These are phyloP conservation scores for Parathielavia appendiculata DNA, from an alignment of 495 filamentous ascomycete genomes.

Conservation along the genomic window DNA sequence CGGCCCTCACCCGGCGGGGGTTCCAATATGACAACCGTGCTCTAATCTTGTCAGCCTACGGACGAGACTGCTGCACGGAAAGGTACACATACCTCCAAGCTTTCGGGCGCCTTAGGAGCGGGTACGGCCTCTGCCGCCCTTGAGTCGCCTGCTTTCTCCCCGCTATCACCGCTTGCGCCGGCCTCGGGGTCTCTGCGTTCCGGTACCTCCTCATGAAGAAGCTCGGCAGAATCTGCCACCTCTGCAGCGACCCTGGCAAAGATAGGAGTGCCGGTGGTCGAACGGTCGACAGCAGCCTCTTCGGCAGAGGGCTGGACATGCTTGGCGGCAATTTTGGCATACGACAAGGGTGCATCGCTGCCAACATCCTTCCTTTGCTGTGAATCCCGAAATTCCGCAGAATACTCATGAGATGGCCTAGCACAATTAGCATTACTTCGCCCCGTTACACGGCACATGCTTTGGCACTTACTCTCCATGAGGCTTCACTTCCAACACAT, in stretches of 20 bases:
- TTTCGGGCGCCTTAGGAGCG: slow-evolving; percentile 34
- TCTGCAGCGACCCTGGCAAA: slow-evolving; percentile 33
- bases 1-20: slow-evolving; percentile 11
- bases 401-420: not conserved
- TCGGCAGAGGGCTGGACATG: slow-evolving; percentile 9
- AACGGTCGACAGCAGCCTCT: not conserved
- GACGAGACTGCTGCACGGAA: slow-evolving; percentile 15
- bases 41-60: slow-evolving; percentile 3
- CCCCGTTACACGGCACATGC: no score
- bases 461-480: slow-evolving; percentile 14
- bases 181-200: slow-evolving; percentile 30
- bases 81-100: slow-evolving; percentile 25
- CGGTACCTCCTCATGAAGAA: slow-evolving; percentile 32
- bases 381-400: not conserved
- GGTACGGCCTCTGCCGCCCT: slow-evolving; percentile 48
- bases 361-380: not conserved
- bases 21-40: slow-evolving; percentile 18
- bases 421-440: not conserved
- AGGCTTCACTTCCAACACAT: slow-evolving; percentile 43
- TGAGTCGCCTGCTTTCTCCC: slow-evolving; percentile 29
- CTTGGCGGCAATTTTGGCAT: slow-evolving; percentile 8
- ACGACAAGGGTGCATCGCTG: not conserved
- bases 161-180: slow-evolving; percentile 13
- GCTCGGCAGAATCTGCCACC: slow-evolving; percentile 40
- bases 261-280: slow-evolving; percentile 23